A percentile compares a stretch with the other conserved stretches of the same genome.
These are phyloP conservation scores for Zygosaccharomyces pseudorouxii DNA, from an alignment of 805 yeast species.

Conservation along the genomic window DNA sequence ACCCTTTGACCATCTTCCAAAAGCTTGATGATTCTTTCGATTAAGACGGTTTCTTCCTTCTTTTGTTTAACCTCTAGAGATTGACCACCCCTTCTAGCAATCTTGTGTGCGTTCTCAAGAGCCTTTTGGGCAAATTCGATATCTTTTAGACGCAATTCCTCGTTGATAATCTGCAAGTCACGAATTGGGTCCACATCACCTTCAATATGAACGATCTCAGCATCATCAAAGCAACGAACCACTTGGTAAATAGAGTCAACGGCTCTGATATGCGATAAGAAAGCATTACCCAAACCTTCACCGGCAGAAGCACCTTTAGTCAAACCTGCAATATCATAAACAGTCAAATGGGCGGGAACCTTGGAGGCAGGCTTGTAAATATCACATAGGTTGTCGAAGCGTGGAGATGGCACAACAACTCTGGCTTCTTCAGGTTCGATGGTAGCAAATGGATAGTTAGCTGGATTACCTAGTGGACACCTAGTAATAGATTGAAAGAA, in stretches of 20 bases:
- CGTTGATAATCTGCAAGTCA: slow-evolving; percentile 86
- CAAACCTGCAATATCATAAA: slow-evolving; percentile 96
- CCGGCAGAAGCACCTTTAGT: slow-evolving; percentile 96
- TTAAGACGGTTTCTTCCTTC: slow-evolving; percentile 77
- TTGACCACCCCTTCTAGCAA: slow-evolving; percentile 84
- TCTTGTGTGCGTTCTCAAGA: slow-evolving; percentile 70
- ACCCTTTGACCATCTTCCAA: slow-evolving; percentile 85
- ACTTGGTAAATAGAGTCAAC: slow-evolving; percentile 98
- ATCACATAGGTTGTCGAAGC: slow-evolving; percentile 71
- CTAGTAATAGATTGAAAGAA: slow-evolving; percentile 95
- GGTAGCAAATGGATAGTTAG: slow-evolving; percentile 97
- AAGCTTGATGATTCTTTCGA: slow-evolving; percentile 65
- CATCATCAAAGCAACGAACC: slow-evolving; percentile 95
- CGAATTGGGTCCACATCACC: slow-evolving; percentile 94
- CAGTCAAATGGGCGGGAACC: slow-evolving; percentile 89
- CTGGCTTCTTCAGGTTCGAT: slow-evolving; percentile 93
- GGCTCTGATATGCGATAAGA: slow-evolving; percentile 92
- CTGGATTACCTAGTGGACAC: slow-evolving; percentile 92
- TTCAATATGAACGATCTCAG: slow-evolving; percentile 95
- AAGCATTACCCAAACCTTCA: slow-evolving; percentile 97
- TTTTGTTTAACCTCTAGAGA: slow-evolving; percentile 82
- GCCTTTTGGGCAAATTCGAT: slow-evolving; percentile 89
- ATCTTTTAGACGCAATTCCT: slow-evolving; percentile 93
- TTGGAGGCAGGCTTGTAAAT: slow-evolving; percentile 78
- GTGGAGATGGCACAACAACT: slow-evolving; percentile 86